Base-by-base conservation (phyloP, 495 filamentous ascomycete genomes). In the Penicillium samsonianum region DNA sequence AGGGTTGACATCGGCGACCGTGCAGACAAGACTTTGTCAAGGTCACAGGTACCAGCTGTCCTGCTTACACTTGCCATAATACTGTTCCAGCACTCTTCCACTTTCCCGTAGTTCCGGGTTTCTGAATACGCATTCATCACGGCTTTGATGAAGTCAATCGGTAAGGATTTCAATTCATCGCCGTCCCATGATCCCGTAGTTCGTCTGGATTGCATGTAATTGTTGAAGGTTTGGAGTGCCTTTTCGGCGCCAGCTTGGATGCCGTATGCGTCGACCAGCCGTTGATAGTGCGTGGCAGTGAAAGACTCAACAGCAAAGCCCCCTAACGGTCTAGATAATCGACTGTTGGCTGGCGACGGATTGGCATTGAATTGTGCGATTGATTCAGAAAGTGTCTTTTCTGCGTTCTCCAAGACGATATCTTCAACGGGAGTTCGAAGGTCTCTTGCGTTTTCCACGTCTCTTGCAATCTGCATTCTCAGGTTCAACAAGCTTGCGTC, bases 51-150 rank as follows among this genome's bases (percentile, higher is more conserved):
- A 25, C 54, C 61, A 11, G 74, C 80, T 48, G 82, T 64, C 33
- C 71, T 68, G 33, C 75, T 75, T 4, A 84, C 81, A 55, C 79
- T 75, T 25, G 74, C 60, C 28, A 87, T 72, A 6, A 83, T 78
- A 25, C 89, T 68, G 4, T 82, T 55, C 90, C 90, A 95, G 38
- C 79, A 87, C 55, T 81, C 66, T 47, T 82, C 80, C 25, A 92
- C 84, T 43, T 82, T 79, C 23, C 81, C 73, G 55, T 80, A 79
- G 31, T 87, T 75, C 9, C 73, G 64, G 20, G 82, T 82, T 33
- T 77, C 72, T 22, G 82, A 68, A 64, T 88, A 78, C 5, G 81
- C 73, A 3, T 76, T 65, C 87, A 94, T 92, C 25, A 91, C 68
- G 9, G 84, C 79, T 50, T 78, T 78, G 12, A 93, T 69, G 44